These are phyloP conservation scores for Aspergillus novofumigatus DNA, from an alignment of 2,329 filamentous ascomycete species.

Conservation along the genomic window DNA sequence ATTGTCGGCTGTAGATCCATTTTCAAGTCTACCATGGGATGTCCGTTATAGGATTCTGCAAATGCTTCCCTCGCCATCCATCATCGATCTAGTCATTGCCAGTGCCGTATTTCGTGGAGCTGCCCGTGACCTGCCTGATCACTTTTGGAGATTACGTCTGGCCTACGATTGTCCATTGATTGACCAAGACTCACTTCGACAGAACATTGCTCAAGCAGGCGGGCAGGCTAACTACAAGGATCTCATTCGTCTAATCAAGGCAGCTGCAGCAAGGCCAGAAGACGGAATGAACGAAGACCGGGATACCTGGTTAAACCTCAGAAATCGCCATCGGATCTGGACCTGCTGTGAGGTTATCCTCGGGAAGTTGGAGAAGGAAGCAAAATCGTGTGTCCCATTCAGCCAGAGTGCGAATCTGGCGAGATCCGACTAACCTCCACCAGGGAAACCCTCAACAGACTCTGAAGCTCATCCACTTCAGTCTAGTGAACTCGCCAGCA, in stretches of 20 bases:
- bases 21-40: background rate
- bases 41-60: slow-evolving; percentile 1
- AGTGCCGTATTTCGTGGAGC: background rate
- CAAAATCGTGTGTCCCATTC: background rate
- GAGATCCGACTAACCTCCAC: background rate
- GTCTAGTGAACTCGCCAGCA: background rate
- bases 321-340: slow-evolving; percentile 4
- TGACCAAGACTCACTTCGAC: background rate
- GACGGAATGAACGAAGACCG: background rate
- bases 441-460: background rate
- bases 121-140: background rate
- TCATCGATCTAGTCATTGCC: background rate
- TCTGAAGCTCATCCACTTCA: background rate
- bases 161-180: background rate
- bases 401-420: background rate
- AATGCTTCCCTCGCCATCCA: background rate
- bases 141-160: slow-evolving; percentile 3
- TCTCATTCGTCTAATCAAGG: background rate
- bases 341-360: slow-evolving; percentile 5
- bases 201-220: background rate
- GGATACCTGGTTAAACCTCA: background rate
- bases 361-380: slow-evolving; percentile 5
- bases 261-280: background rate
- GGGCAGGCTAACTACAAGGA: background rate
- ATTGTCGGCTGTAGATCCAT: background rate